phyloP scores from a whole-genome alignment of 2,329 filamentous ascomycete genomes.

The Ascochyta lentis region DNA sequence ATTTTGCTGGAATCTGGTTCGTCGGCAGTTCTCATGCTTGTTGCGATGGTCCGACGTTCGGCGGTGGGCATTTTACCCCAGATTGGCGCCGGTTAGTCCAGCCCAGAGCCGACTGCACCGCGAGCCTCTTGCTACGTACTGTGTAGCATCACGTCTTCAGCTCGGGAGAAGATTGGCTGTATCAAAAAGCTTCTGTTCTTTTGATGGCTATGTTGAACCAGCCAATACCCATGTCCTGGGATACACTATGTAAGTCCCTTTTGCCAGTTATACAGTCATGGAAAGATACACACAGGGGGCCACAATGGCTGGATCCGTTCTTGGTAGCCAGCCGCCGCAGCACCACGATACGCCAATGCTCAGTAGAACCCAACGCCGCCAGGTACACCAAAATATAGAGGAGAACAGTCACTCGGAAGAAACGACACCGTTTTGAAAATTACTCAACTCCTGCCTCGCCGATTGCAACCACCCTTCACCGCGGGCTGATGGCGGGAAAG shows the following conservation, averaged over 20 bases:
- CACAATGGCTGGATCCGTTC: no score
- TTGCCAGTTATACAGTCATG: neutral
- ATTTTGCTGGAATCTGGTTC: constrained; percentile 31
- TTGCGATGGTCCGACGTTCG: constrained; percentile 30
- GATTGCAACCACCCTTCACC: constrained; percentile 26
- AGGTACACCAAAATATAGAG: neutral
- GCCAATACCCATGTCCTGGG: neutral
- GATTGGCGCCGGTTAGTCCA: constrained; percentile 18
- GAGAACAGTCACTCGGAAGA: neutral
- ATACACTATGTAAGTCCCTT: constrained; percentile 1
- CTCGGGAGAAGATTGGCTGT: no score
- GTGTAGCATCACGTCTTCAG: neutral
- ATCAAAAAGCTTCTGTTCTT: neutral
- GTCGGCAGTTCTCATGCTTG: constrained; percentile 32
- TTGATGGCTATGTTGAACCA: neutral
- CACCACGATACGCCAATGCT: constrained; percentile 6
- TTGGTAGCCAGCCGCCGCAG: neutral
- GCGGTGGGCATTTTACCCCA: constrained; percentile 25
- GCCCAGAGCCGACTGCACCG: neutral
- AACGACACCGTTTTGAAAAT: constrained; percentile 1
- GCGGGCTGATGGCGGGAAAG: constrained; percentile 49
- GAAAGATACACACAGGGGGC: neutral
- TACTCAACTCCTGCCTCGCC: neutral
- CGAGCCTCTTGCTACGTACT: neutral
- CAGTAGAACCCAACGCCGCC: constrained; percentile 2